Base-by-base conservation (phyloP, 805 yeast genomes). In the Pichia eremophila region DNA sequence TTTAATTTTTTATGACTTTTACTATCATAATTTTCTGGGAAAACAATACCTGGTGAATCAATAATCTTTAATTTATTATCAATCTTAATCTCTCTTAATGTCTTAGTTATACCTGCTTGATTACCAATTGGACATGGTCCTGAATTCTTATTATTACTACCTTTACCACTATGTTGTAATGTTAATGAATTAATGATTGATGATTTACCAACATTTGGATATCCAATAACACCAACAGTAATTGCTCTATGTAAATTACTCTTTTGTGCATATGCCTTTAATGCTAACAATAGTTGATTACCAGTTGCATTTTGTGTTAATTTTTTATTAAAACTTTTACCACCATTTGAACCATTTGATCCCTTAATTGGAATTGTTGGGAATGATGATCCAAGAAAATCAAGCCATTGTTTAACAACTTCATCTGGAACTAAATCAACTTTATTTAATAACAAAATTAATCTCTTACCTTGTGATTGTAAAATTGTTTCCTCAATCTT, bases 21-120 rank as follows among this genome's bases (percentile, higher is more conserved):
- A 22, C 60, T 53, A 27, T 15, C 18, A 36, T 9, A 17, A 32
- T 54, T 46, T 35, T 60, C 63, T 44, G 98, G 98, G 79, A 93
- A 91, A 39, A 93, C 96, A 52, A 91, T 93, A 62, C 99, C 99
- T 45, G 99, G 99, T 46, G 96, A 87, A 67, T 91, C 99, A 60
- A 91, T 73, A 54, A 91, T 75, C 66, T 85, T 87, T 57, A 91
- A 75, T 65, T 89, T 89, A 61, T 81, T 84, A 66, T 91, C 99
- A 51, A 91, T 76, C 69, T 91, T 93, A 50, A 91, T 89, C 65
- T 89, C 95, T 68, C 97, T 79, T 64, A 93, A 70, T 4, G 91
- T 72, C 1, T 96, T 90, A 31, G 99, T 91, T 42, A 93, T 93
- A 63, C 99, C 99, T 3, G 99, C 97, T 69, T 85, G 93, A 62